A percentile compares a stretch with the other conserved stretches of the same genome.
Evolutionary conservation across 23 red algal genomes (phyloP).

Genomic region (Porphyridium purpureum): DNA sequence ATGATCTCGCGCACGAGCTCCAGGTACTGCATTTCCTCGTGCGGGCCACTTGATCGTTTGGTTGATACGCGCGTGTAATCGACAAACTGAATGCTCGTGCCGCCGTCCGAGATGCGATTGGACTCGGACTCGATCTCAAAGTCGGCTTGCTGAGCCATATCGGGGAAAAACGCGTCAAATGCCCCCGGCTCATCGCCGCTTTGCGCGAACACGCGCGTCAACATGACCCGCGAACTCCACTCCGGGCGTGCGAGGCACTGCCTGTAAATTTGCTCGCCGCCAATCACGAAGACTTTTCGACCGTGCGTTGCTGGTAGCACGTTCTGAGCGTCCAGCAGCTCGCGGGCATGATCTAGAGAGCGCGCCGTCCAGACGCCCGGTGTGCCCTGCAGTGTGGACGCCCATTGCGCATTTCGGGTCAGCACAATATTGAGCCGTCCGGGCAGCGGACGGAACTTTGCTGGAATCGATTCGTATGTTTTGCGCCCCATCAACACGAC

Average conservation of each 20-base stretch:
- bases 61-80: neutral
- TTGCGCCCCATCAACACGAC: conserved; percentile 71
- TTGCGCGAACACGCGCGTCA: conserved; percentile 8
- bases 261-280: conserved; percentile 48
- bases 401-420: conserved; percentile 6
- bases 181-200: neutral
- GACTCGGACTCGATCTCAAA: neutral
- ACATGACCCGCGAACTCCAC: neutral
- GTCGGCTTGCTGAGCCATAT: neutral
- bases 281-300: conserved; percentile 44
- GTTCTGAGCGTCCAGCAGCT: conserved; percentile 14
- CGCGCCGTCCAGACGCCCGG: conserved; percentile 26
- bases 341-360: conserved; percentile 27
- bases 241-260: conserved; percentile 19
- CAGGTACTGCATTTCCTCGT: conserved; percentile 83
- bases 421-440: conserved; percentile 76
- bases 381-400: conserved; percentile 2
- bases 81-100: neutral
- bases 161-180: neutral
- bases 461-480: conserved; percentile 57
- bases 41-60: neutral
- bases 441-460: conserved; percentile 26
- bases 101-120: neutral
- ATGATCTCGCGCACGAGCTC: conserved; percentile 58
- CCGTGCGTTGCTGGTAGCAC: too few relatives aligned